Base-by-base conservation (phyloP, 352 stramenopile genomes). In the Phytopythium oedochilum region DNA sequence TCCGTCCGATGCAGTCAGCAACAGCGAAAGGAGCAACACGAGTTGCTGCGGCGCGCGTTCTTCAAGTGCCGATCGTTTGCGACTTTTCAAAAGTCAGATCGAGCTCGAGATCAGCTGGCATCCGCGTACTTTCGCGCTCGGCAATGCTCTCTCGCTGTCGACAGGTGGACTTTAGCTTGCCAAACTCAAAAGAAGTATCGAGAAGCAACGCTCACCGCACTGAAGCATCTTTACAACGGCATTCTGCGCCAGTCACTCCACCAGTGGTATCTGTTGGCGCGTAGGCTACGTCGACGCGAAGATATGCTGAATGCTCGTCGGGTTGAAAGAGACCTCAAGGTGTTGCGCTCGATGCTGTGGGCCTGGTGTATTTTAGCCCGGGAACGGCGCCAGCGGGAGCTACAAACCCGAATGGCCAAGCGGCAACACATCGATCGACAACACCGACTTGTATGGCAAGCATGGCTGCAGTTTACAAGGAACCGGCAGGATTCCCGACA, bases 61-160 rank as follows among this genome's bases (percentile, higher is more conserved):
- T n/a, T 39, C 14, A 42, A 40, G 23, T 39, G 29, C 15, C 20
- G 22, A n/a, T 29, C 25, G 6, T 53, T 31, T 15, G 11, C 29
- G 20, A 29, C 51, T 40, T 2, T 20, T 47, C 12, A 29, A n/a
- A 31, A 31, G 68, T 31, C 51, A 55, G 28, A 68, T 51, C 22
- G 4, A 63, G 7, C 6, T 61, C 18, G 43, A 12, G 12, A 35
- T 4, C 46, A 42, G 10, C 46, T 53, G 2, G 46, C 46, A 26
- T 20, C 11, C 3, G 46, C 34, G 32, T 55, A 55, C 9, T 55
- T 45, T 25, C 45, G 15, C 22, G 34, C 31, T 11, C 35, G 32
- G 15, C 48, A 22, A 22, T 32, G 48, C 15, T 43, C 22, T 3
- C n/a, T 26, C 25, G 32, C 48, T 20, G 18, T 55, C 0, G 17